phyloP scores from a whole-genome alignment of 106 monocot species.

The Allium sativum region DNA sequence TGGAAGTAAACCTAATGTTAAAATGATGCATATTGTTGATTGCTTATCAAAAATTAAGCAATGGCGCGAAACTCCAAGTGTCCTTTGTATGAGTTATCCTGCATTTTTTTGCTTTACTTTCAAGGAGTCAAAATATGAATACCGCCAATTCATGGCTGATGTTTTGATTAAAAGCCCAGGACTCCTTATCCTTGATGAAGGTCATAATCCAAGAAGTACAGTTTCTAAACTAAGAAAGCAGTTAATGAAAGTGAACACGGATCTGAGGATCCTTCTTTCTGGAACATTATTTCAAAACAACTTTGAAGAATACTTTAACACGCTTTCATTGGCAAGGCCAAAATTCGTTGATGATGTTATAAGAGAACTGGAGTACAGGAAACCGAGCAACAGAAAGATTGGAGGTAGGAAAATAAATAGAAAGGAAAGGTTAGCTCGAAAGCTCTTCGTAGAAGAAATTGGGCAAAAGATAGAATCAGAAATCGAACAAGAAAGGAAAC shows the following conservation, averaged over 20 bases:
- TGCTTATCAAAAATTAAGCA: constrained; percentile 40
- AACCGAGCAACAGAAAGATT: constrained; percentile 9
- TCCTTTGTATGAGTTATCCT: constrained; percentile 65
- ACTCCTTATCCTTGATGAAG: constrained; percentile 66
- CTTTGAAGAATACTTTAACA: constrained; percentile 81
- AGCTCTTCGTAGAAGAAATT: constrained; percentile 49
- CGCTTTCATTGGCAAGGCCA: constrained; percentile 56
- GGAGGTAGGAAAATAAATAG: constrained; percentile 15
- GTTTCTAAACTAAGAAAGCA: constrained; percentile 48
- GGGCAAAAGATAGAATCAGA: constrained; percentile 52
- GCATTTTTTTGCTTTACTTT: constrained; percentile 37
- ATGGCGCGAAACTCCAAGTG: constrained; percentile 56
- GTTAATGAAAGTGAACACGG: constrained; percentile 61
- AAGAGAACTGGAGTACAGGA: constrained; percentile 17
- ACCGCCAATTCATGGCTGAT: constrained; percentile 34
- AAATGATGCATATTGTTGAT: constrained; percentile 32
- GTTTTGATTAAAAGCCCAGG: constrained; percentile 49
- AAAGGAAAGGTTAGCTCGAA: constrained; percentile 42
- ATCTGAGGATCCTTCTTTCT: constrained; percentile 55
- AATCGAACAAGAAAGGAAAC: constrained; percentile 22
- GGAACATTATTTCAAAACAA: constrained; percentile 79
- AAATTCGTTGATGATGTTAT: constrained; percentile 39
- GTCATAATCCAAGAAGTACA: constrained; percentile 74
- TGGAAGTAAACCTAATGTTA: constrained; percentile 22
- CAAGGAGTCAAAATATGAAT: constrained; percentile 23